These are phyloP conservation scores for Eucalyptus erythrocorys DNA, from an alignment of 345 rosid genomes.

Conservation along the genomic window DNA sequence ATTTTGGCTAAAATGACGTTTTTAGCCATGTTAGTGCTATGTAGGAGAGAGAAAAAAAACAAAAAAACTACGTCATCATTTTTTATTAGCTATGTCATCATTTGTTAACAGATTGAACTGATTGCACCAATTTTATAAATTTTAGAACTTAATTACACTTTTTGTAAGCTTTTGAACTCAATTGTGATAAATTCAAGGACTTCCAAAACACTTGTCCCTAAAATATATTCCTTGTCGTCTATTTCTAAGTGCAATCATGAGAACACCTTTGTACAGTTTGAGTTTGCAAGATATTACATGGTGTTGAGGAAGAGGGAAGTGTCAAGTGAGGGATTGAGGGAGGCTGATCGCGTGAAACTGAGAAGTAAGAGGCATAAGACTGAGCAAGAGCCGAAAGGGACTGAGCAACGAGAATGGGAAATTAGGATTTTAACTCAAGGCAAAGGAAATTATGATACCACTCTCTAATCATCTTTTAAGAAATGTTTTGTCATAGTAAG, in stretches of 20 bases:
- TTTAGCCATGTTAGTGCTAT: neutral
- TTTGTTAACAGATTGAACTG: fast-evolving
- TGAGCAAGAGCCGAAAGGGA: neutral
- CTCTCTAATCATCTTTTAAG: neutral
- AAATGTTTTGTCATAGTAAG: neutral
- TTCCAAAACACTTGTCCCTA: neutral
- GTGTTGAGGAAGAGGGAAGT: neutral
- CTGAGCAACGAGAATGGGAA: neutral
- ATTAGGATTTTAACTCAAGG: neutral
- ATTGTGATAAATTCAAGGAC: no score
- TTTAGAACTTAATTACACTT: fast-evolving
- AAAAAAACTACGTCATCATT: no score
- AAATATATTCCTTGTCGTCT: neutral
- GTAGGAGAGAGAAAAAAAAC: neutral
- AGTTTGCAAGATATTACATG: neutral
- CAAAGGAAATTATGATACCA: neutral
- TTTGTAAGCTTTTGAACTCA: no score
- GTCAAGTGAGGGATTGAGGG: neutral
- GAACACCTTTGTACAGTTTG: neutral
- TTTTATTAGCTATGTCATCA: no score
- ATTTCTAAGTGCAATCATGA: neutral
- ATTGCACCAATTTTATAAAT: neutral
- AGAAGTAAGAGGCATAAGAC: neutral
- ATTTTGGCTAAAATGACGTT: neutral
- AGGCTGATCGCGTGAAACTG: neutral